Evolutionary conservation across 768 basidiomycete species (phyloP), one percentile per base, ranked within the genome.

Genomic region (Xerocomellus intermedius): DNA sequence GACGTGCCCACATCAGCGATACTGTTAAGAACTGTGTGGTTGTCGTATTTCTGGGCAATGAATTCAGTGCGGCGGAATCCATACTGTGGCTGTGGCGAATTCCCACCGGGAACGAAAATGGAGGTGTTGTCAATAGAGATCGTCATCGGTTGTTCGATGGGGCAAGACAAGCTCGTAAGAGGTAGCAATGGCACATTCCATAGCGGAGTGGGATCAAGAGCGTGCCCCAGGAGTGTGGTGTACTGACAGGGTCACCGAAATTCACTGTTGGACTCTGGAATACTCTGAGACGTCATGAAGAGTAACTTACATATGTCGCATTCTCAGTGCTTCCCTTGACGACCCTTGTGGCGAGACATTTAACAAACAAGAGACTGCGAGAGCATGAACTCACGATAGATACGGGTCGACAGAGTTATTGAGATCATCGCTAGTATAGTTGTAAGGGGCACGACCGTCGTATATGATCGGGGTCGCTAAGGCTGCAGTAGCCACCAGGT

Each of bases 11-110:
- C 68, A 57, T 83, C 79, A 57, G 80, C 73, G 19, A 70, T 58
- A 2, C 67, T 61, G 50, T 76, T 67, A 42, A 82, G 64, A 39
- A 66, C 69, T 9, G 72, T 61, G 22, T 73, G 67, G 58, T 74
- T 74, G 28, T 70, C 67, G 45, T 77, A 66, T 36, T 67, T 72
- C 55, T 79, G 75, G 0, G 82, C 80, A 52, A 85, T 82, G 54
- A 86, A 63, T 54, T 86, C 84, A 1, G 82, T 82, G 30, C 82
- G 76, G 16, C 82, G 75, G 70, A 84, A 85, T 8, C 83, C 83
- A 41, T 66, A 70, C 63, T 85, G 83, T 42, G 51, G 55, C 1
- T 26, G 36, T 8, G 43, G 36, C 4, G 64, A 57, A 0, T 68
- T 70, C 16, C 77, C 69, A 4, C 82, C 83, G 0, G 84, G 80